Base-by-base conservation (phyloP, 2,329 filamentous ascomycete genomes). In the Sporothrix pallida region DNA sequence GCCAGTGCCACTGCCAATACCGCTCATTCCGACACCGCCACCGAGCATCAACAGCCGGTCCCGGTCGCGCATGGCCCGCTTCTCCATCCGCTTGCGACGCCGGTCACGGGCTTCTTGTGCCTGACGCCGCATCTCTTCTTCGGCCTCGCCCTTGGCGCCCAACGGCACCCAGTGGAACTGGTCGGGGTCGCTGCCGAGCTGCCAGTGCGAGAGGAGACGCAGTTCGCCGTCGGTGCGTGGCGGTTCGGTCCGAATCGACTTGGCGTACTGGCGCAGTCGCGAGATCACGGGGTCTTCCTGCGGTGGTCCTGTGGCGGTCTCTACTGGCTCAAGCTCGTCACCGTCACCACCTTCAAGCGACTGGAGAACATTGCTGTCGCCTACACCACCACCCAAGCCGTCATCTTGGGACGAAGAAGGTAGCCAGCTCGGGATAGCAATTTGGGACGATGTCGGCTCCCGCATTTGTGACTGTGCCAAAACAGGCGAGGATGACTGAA, bases 151-250 rank as follows among this genome's bases (percentile, higher is more conserved):
- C 1, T 26, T 74, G 0, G 70, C 73, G n/a, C 58, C 72, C 44
- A 50, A n/a, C 9, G 75, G 77, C 63, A 71, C 77, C 78, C 79
- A 83, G 3, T 74, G 76, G 75, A 81, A 83, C 20, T 78, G 70
- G 3, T 75, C 72, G 15, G 82, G 82, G 74, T 83, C 78, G 26
- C 71, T 74, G n/a, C 80, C 81, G n/a, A 79, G 77, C 20, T 79
- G 78, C 82, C 82, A 83, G 58, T 82, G 78, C 0, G 79, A 77
- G 3, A 83, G 72, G 20, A 83, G 70, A 12, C 77, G 77, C n/a
- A 78, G 76, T 54, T 77, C 76, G 8, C 75, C 78, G 0, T 62
- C 72, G 4, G 75, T 75, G 44, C 77, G 72, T 1, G 79, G 78
- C 48, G 78, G 76, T 44, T 76, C 78, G 3, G 79, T 76, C 65